Percentiles rank a stretch among this genome's conserved stretches.
Evolutionary conservation across 345 rosid genomes (phyloP).

Genomic region (Aethionema arabicum): DNA sequence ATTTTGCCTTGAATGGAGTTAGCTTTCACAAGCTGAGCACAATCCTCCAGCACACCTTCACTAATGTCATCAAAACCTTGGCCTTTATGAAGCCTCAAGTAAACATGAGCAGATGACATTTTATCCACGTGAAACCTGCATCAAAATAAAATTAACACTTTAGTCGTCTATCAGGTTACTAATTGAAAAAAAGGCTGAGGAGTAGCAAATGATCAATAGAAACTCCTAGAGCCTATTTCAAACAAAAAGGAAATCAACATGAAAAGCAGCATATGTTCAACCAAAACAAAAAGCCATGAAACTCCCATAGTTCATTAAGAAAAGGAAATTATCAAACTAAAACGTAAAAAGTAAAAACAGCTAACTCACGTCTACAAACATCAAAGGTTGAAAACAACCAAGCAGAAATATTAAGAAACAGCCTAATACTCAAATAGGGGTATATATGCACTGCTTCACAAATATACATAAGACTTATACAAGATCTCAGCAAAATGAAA

Average conservation of each 20-base stretch:
- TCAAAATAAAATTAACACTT: constrained; percentile 11
- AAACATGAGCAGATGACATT: constrained; percentile 99
- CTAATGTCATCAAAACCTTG: constrained; percentile 82
- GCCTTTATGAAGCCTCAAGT: constrained; percentile 81
- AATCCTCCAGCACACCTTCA: constrained; percentile 88
- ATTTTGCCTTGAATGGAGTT: constrained; percentile 90
- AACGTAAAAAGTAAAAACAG: neutral
- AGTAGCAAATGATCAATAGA: neutral
- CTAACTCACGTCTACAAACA: constrained; percentile 7
- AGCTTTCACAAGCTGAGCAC: constrained; percentile 97
- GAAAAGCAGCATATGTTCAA: constrained; percentile 10
- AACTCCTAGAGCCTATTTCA: neutral
- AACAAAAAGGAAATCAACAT: neutral
- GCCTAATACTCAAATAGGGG: neutral
- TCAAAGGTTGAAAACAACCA: neutral
- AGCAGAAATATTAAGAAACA: neutral
- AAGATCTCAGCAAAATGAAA: neutral
- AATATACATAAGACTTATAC: neutral
- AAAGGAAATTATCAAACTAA: neutral
- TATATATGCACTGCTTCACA: neutral
- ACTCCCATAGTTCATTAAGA: neutral
- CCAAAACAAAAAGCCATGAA: constrained; percentile 9
- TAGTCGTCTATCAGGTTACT: neutral
- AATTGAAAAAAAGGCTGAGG: neutral
- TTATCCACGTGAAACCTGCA: constrained; percentile 98